These are phyloP conservation scores for Mimosa pudica DNA, from an alignment of 306 rosid genomes.

Conservation along the genomic window DNA sequence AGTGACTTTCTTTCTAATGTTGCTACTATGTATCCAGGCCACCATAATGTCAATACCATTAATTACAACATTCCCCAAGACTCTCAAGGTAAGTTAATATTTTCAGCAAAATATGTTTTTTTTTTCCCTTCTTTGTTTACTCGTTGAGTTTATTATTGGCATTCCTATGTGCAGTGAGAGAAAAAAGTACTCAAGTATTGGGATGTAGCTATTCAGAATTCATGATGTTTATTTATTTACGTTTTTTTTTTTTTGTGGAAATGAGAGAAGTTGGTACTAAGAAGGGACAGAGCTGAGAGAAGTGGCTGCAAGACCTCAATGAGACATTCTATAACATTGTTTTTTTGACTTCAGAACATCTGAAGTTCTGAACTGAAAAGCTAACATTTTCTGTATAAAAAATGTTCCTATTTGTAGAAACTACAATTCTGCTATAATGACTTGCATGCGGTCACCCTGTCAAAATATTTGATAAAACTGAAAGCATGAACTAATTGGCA, in stretches of 20 bases:
- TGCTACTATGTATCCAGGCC: neutral
- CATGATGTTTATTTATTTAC: neutral
- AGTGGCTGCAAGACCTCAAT: neutral
- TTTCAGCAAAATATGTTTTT: neutral
- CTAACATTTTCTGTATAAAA: constrained; percentile 1
- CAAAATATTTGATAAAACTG: constrained; percentile 9
- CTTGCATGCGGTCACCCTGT: neutral
- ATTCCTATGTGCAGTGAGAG: constrained; percentile 1
- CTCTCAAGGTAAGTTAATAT: constrained; percentile 37
- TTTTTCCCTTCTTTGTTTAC: neutral
- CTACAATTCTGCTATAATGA: constrained; percentile 17
- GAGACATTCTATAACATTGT: constrained; percentile 1
- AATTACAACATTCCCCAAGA: constrained; percentile 13
- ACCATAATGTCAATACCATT: neutral
- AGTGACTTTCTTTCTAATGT: neutral
- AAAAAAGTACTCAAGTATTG: neutral
- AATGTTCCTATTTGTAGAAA: neutral
- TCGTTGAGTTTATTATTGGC: neutral
- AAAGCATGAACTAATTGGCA: neutral
- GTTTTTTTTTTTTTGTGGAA: too few relatives aligned
- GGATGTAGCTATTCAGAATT: neutral
- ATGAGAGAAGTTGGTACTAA: neutral
- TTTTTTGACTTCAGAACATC: neutral
- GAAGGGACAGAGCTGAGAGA: neutral
- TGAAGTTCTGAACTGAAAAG: neutral